A percentile compares a stretch with the other conserved stretches of the same genome.
These are phyloP conservation scores for Pseudogymnoascus pannorum DNA, from an alignment of 2,329 filamentous ascomycete species.

Conservation along the genomic window DNA sequence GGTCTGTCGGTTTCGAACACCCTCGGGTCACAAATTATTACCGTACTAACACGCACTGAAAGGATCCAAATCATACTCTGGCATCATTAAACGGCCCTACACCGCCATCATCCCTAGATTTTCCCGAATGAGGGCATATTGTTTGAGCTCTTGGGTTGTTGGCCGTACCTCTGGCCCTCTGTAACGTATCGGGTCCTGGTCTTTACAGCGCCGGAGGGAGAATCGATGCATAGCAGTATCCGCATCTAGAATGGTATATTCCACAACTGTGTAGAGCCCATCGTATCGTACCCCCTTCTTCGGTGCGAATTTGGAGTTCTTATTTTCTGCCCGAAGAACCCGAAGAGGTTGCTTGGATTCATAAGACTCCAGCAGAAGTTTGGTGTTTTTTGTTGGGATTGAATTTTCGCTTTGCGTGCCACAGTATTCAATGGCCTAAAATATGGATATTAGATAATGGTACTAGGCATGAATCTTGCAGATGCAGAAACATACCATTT, in stretches of 20 bases:
- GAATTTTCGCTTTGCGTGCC: constrained; percentile 36
- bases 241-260: constrained; percentile 32
- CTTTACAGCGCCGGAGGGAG: constrained; percentile 34
- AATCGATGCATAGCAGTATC: constrained; percentile 41
- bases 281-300: constrained; percentile 47
- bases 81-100: neutral
- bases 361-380: constrained; percentile 35
- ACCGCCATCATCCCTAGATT: neutral
- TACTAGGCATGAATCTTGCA: neutral
- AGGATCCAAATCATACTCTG: neutral
- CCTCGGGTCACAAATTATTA: neutral
- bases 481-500: constrained; percentile 23
- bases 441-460: neutral
- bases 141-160: constrained; percentile 33
- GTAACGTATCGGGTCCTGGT: constrained; percentile 41
- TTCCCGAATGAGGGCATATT: constrained; percentile 2
- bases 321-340: constrained; percentile 41
- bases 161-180: constrained; percentile 35
- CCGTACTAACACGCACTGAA: neutral
- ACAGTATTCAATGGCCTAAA: constrained; percentile 41
- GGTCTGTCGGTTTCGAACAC: neutral
- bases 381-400: constrained; percentile 32
- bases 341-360: constrained; percentile 36
- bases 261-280: constrained; percentile 44
- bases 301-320: constrained; percentile 35